A percentile compares a stretch with the other conserved stretches of the same genome.
phyloP scores from a whole-genome alignment of 208 protist species.

The Trypanosoma boissoni region DNA sequence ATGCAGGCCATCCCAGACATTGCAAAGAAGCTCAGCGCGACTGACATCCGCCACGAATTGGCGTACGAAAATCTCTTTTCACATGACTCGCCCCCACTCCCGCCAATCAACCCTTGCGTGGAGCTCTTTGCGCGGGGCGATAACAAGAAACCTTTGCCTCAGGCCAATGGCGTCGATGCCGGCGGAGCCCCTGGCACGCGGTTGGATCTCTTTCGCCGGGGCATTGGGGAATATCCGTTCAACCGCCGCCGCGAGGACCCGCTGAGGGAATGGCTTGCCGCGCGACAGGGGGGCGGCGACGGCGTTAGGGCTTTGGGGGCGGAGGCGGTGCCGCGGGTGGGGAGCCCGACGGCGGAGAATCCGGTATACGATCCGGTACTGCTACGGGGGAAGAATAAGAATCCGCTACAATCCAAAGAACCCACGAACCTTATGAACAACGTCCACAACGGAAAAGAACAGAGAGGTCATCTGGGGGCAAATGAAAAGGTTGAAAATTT shows the following conservation, averaged over 20 bases:
- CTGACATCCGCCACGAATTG: constrained; percentile 6
- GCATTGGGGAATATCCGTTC: constrained; percentile 24
- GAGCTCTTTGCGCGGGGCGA: neutral
- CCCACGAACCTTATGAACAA: no score
- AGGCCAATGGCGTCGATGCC: neutral
- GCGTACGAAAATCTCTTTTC: constrained; percentile 14
- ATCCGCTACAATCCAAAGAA: no score
- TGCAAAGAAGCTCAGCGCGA: constrained; percentile 44
- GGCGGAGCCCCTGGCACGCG: neutral
- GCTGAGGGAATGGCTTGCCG: neutral
- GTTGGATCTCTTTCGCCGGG: constrained; percentile 6
- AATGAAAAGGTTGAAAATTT: no score
- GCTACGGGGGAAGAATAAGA: constrained; percentile 6
- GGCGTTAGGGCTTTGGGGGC: no score
- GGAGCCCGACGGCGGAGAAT: neutral
- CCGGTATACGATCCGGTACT: constrained; percentile 7
- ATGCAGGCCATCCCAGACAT: constrained; percentile 66
- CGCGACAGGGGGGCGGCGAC: neutral
- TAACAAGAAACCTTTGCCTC: neutral
- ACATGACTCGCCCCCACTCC: constrained; percentile 4
- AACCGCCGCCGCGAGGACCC: constrained; percentile 1
- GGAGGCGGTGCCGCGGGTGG: no score
- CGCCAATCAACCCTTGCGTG: constrained; percentile 11
- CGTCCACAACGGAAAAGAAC: no score
- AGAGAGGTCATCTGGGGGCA: no score